phyloP scores from a whole-genome alignment of 495 filamentous ascomycete species.

The Margaritispora aquatica region DNA sequence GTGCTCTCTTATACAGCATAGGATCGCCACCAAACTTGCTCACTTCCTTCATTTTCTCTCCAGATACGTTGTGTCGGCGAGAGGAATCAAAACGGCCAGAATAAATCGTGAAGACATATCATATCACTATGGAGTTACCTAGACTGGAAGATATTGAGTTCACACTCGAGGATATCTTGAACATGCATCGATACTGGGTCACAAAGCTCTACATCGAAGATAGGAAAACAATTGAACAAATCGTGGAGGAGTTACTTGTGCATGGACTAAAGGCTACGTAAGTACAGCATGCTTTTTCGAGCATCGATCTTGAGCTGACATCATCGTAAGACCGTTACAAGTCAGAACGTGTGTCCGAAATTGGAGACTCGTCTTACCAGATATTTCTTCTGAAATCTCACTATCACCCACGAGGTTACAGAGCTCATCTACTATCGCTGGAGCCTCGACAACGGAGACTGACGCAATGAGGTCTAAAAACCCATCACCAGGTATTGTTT shows the following conservation, averaged over 20 bases:
- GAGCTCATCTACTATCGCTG: neutral
- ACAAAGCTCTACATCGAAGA: slow-evolving; percentile 14
- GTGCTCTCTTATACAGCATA: neutral
- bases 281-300: no score
- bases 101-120: no score
- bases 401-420: neutral
- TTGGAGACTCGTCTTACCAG: slow-evolving; percentile 9
- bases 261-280: slow-evolving; percentile 12
- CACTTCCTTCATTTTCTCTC: neutral
- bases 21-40: neutral
- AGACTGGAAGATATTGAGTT: slow-evolving; percentile 10
- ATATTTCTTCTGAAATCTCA: neutral
- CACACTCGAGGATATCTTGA: slow-evolving; percentile 16
- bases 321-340: slow-evolving; percentile 10
- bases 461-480: neutral
- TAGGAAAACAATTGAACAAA: slow-evolving; percentile 12
- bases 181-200: slow-evolving; percentile 15
- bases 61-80: no score
- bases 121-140: neutral
- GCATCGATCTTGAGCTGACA: no score
- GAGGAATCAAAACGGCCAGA: no score
- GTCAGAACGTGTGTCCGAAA: slow-evolving; percentile 10
- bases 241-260: slow-evolving; percentile 11
- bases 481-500: neutral
- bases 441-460: neutral